Evolutionary conservation across 2,329 filamentous ascomycete genomes (phyloP).

Genomic region (Dactylella cylindrospora): DNA sequence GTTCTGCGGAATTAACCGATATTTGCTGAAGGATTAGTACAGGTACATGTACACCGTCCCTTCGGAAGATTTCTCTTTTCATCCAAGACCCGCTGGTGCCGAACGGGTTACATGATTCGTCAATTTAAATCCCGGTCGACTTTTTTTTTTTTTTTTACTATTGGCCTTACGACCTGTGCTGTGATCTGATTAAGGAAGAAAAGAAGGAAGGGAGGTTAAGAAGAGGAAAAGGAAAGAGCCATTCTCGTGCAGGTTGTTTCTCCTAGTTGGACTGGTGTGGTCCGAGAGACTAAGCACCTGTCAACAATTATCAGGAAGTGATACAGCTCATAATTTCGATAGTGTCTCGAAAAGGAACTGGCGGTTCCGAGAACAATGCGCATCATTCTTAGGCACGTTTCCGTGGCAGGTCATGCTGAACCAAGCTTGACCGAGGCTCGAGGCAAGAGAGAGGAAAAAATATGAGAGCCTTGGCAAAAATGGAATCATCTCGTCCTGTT

Average conservation of each 20-base stretch:
- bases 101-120: slow-evolving; percentile 25
- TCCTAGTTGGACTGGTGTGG: no score
- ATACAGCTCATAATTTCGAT: slow-evolving; percentile 24
- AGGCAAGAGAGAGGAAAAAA: slow-evolving; percentile 1
- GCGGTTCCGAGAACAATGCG: slow-evolving; percentile 38
- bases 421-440: slow-evolving; percentile 18
- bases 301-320: slow-evolving; percentile 17
- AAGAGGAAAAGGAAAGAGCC: no score
- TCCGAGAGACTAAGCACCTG: slow-evolving; percentile 39
- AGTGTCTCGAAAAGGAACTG: slow-evolving; percentile 36
- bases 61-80: slow-evolving; percentile 40
- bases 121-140: slow-evolving; percentile 23
- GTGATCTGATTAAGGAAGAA: no score
- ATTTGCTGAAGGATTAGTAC: slow-evolving; percentile 19
- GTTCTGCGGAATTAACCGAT: slow-evolving; percentile 39
- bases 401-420: slow-evolving; percentile 29
- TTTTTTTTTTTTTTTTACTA: no score
- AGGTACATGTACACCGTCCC: no score
- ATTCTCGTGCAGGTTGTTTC: background rate
- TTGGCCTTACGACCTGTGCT: no score
- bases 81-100: slow-evolving; percentile 25
- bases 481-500: no score
- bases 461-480: slow-evolving; percentile 14
- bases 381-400: slow-evolving; percentile 22
- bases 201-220: no score